Evolutionary conservation across 306 rosid species (phyloP).

Genomic region (Luffa aegyptiaca): DNA sequence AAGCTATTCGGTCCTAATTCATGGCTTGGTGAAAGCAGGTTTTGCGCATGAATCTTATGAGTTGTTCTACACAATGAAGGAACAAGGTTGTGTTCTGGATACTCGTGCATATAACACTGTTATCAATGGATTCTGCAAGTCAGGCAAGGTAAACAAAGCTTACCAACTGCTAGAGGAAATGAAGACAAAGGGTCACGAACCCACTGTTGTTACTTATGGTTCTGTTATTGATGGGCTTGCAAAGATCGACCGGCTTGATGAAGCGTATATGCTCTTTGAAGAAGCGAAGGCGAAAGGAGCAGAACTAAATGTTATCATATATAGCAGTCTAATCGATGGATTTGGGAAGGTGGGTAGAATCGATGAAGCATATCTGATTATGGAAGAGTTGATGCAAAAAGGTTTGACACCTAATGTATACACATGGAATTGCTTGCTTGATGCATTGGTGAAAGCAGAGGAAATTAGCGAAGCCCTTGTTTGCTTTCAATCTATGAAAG

Average conservation of each 20-base stretch:
- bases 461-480: conserved; percentile 87
- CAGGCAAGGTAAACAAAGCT: conserved; percentile 79
- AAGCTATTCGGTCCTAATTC: conserved; percentile 83
- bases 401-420: conserved; percentile 69
- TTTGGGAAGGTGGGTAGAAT: conserved; percentile 95
- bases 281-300: conserved; percentile 76
- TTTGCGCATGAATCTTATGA: conserved; percentile 71
- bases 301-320: conserved; percentile 63
- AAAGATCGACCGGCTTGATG: conserved; percentile 89
- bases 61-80: conserved; percentile 73
- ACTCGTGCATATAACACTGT: conserved; percentile 71
- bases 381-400: conserved; percentile 90
- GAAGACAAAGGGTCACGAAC: conserved; percentile 71
- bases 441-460: conserved; percentile 84
- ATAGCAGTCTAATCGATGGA: conserved; percentile 84
- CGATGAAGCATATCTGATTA: conserved; percentile 79
- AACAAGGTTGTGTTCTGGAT: conserved; percentile 71
- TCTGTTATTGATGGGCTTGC: conserved; percentile 87
- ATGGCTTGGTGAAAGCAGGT: conserved; percentile 80
- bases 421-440: conserved; percentile 89
- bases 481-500: conserved; percentile 79
- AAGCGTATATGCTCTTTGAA: conserved; percentile 93
- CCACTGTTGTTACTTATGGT: conserved; percentile 84
- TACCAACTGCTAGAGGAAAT: conserved; percentile 89
- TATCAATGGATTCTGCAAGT: conserved; percentile 85